phyloP scores from a whole-genome alignment of 2,329 filamentous ascomycete species.

The Fusarium albidum region DNA sequence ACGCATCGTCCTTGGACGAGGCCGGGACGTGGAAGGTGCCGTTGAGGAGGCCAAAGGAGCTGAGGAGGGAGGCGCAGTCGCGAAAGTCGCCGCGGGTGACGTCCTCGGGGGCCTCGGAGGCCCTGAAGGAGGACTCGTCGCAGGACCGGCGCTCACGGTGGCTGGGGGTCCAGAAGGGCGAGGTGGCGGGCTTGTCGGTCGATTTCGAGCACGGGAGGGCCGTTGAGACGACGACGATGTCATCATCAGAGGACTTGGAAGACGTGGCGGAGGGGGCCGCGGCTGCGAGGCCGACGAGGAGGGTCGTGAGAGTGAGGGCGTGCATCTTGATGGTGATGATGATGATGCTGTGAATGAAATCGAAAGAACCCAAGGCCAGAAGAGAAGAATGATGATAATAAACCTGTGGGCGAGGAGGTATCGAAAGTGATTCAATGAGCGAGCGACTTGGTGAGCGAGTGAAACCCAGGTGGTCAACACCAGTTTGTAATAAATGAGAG shows the following conservation, averaged over 20 bases:
- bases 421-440: conserved; percentile 16
- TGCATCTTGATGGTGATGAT: conserved; percentile 22
- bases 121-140: conserved; percentile 37
- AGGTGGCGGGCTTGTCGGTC: conserved; percentile 11
- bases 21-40: conserved; percentile 42
- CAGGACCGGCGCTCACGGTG: conserved; percentile 37
- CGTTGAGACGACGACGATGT: conserved; percentile 33
- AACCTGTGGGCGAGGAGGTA: background rate
- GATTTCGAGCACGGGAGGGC: conserved; percentile 4
- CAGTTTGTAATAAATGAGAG: conserved; percentile 27
- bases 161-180: conserved; percentile 39
- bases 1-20: conserved; percentile 19
- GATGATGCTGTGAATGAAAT: background rate
- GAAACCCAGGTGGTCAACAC: conserved; percentile 27
- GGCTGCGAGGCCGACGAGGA: conserved; percentile 21
- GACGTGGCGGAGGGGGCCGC: conserved; percentile 24
- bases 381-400: background rate
- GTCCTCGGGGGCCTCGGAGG: conserved; percentile 20
- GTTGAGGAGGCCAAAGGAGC: conserved; percentile 40
- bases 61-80: conserved; percentile 44
- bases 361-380: background rate
- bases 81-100: conserved; percentile 41
- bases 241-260: conserved; percentile 1
- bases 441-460: conserved; percentile 18
- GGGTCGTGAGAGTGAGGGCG: conserved; percentile 10